Conservation (phyloP, 306 rosid genomes). For the Leucaena leucocephala region DNA sequence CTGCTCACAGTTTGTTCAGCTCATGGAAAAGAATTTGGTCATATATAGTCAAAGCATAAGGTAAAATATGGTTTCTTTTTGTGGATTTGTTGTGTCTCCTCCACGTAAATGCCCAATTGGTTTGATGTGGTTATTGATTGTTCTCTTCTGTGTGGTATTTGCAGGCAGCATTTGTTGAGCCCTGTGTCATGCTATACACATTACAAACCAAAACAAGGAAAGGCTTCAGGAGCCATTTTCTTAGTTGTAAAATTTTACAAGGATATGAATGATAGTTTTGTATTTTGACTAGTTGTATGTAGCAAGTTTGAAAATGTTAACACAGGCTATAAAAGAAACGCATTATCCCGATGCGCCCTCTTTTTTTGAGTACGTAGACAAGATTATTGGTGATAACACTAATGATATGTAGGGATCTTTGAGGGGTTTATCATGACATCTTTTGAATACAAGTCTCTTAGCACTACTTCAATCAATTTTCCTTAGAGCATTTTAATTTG, state of each 20-base stretch:
- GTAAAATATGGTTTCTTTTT: constrained; percentile 26
- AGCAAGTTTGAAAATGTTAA: constrained; percentile 2
- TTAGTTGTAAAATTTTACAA: constrained; percentile 27
- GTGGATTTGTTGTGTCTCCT: background rate
- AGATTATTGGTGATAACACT: background rate
- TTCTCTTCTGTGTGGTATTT: constrained; percentile 15
- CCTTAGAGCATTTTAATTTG: background rate
- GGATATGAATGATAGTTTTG: constrained; percentile 33
- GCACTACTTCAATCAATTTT: background rate
- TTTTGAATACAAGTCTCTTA: background rate
- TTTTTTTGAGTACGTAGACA: background rate
- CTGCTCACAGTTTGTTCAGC: constrained; percentile 41
- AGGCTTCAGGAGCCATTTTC: constrained; percentile 38
- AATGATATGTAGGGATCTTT: background rate
- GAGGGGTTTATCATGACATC: background rate
- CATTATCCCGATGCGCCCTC: background rate
- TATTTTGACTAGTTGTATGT: constrained; percentile 9
- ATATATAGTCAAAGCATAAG: constrained; percentile 45
- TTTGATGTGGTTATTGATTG: constrained; percentile 16
- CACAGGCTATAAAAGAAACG: background rate
- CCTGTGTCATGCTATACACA: constrained; percentile 14
- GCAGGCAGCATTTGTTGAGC: constrained; percentile 39
- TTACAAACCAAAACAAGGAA: constrained; percentile 24
- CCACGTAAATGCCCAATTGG: background rate
- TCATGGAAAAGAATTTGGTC: constrained; percentile 57